phyloP scores from a whole-genome alignment of 164 flowering plant genomes.

The Magnolia kwangsiensis region DNA sequence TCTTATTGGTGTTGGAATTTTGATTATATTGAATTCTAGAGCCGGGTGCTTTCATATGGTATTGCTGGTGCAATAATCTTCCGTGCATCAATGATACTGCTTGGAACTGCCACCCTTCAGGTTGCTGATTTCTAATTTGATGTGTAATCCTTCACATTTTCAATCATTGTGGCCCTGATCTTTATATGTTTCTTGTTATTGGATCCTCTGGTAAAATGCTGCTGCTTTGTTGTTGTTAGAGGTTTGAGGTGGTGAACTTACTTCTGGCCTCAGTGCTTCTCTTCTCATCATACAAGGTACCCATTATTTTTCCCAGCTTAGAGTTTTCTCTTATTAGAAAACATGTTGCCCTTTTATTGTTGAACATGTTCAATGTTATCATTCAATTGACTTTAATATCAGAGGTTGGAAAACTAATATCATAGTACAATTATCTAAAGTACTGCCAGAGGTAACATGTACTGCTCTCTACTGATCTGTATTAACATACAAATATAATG shows the following conservation, averaged over 20 bases:
- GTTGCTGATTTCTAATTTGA: slow-evolving; percentile 27
- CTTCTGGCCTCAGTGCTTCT: slow-evolving; percentile 76
- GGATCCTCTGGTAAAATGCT: slow-evolving; percentile 9
- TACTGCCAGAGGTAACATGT: no score
- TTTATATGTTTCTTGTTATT: slow-evolving; percentile 7
- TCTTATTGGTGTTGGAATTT: slow-evolving; percentile 10
- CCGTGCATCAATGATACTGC: slow-evolving; percentile 75
- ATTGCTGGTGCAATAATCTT: slow-evolving; percentile 92
- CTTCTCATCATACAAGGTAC: slow-evolving; percentile 85
- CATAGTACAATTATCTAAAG: no score
- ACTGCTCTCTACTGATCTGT: no score
- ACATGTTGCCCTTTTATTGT: no score
- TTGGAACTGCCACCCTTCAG: slow-evolving; percentile 92
- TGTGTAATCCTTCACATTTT: background rate
- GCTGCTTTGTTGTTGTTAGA: slow-evolving; percentile 37
- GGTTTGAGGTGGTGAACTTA: slow-evolving; percentile 85
- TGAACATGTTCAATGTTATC: no score
- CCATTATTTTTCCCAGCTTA: slow-evolving; percentile 10
- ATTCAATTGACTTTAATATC: no score
- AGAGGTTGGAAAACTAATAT: no score
- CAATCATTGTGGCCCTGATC: background rate
- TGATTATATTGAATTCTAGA: slow-evolving; percentile 36
- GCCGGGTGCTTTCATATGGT: slow-evolving; percentile 89
- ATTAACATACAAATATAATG: no score
- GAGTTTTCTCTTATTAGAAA: no score